Base-by-base conservation (phyloP, 2,329 filamentous ascomycete species). In the Phyllosticta citribraziliensis region DNA sequence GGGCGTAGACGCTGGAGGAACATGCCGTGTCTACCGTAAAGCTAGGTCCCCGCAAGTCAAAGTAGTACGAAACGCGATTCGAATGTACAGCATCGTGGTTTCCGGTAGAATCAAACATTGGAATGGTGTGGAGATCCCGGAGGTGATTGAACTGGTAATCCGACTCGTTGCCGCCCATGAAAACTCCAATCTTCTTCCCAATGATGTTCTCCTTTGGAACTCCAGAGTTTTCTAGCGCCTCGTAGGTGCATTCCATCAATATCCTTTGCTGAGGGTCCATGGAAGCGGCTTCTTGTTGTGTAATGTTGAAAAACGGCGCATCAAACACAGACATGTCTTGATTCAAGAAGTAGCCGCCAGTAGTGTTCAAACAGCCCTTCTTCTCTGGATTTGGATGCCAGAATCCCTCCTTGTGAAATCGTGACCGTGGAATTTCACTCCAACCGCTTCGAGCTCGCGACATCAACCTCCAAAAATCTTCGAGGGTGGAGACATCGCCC, bases 391-490 rank as follows among this genome's bases (percentile, higher is more conserved):
- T 63, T 3, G 75, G 74, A 63, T 76, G 74, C 64, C 74, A 76
- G 63, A 69, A 71, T 2, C 69, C 72, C 20, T 69, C 67, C 1
- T 68, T 60, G 62, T 72, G 74, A 47, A 74, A 69, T 2, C 74
- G 66, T n/a, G 72, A 69, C 17, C 68, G 63, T 5, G 75, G 75
- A 9, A 75, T 72, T 9, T 69, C 63, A 2, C 73, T 67, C 64
- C 65, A 69, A 1, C 70, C 68, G 8, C 69, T 68, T 12, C 71
- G 67, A 14, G 64, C 68, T 25, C 68, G 63, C 35, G 73, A 61
- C 57, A 75, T 64, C 56, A 72, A 63, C 33, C 73, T 67, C 70
- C 72, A 74, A 30, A 75, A 66, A 6, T 67, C 65, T 53, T 74
- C 69, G 0, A 68, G 65, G 0, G 67, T 68, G 11, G 65, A 65